Evolutionary conservation across 1,139 yeast species (phyloP).

Genomic region (Sugiyamaella neomexicana): DNA sequence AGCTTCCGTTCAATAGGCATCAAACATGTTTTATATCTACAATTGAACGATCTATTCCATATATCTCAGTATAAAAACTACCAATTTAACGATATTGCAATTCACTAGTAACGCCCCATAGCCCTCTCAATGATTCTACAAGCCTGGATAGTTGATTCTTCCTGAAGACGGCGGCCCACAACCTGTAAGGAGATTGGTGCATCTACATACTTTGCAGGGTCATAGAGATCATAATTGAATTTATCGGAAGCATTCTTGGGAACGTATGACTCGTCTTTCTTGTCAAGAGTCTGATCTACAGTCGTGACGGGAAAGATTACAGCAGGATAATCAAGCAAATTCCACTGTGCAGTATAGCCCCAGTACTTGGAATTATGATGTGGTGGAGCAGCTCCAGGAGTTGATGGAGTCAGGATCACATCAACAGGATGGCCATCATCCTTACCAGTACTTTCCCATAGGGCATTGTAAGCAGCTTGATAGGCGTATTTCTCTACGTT

Average conservation of each 20-base stretch:
- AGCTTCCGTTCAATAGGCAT: neutral
- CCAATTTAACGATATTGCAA: neutral
- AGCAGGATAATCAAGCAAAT: conserved; percentile 53
- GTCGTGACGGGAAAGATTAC: conserved; percentile 54
- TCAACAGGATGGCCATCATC: conserved; percentile 54
- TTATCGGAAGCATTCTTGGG: conserved; percentile 38
- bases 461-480: conserved; percentile 29
- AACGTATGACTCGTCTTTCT: conserved; percentile 33
- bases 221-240: conserved; percentile 36
- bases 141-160: conserved; percentile 40
- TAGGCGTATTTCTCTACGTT: conserved; percentile 37
- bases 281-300: conserved; percentile 47
- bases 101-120: conserved; percentile 10
- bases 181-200: conserved; percentile 49
- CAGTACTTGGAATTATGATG: conserved; percentile 66
- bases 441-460: conserved; percentile 32
- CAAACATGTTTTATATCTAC: neutral
- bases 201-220: conserved; percentile 42
- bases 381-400: conserved; percentile 71
- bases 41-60: neutral
- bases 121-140: conserved; percentile 14
- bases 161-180: conserved; percentile 45
- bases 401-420: conserved; percentile 65
- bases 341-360: conserved; percentile 62
- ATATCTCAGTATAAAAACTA: neutral